Percentiles rank a stretch among this genome's conserved stretches.
phyloP scores from a whole-genome alignment of 345 rosid genomes.

The Aquilaria malaccensis region DNA sequence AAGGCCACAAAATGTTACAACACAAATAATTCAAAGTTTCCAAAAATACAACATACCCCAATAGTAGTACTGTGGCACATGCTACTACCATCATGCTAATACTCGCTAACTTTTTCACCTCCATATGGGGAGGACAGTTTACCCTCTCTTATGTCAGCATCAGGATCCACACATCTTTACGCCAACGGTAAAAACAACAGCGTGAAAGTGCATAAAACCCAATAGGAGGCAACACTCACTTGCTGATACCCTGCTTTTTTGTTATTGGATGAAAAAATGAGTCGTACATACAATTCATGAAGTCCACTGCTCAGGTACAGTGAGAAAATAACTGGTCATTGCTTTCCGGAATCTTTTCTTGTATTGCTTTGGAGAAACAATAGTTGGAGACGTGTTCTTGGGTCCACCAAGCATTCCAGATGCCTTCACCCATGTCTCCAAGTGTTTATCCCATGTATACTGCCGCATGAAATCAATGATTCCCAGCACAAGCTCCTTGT shows the following conservation, averaged over 20 bases:
- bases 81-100: too few relatives aligned
- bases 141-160: background rate
- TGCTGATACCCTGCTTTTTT: slow-evolving; percentile 11
- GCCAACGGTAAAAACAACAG: background rate
- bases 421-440: slow-evolving; percentile 98
- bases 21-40: too few relatives aligned
- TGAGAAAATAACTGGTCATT: slow-evolving; percentile 89
- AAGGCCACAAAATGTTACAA: too few relatives aligned
- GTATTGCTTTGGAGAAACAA: slow-evolving; percentile 85
- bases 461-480: slow-evolving; percentile 98
- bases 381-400: slow-evolving; percentile 74
- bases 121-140: slow-evolving; percentile 14
- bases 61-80: too few relatives aligned
- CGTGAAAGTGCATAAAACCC: background rate
- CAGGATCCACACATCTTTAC: too few relatives aligned
- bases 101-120: slow-evolving; percentile 11
- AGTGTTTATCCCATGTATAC: slow-evolving; percentile 99
- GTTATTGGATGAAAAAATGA: slow-evolving; percentile 30
- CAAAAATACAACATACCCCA: too few relatives aligned
- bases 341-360: slow-evolving; percentile 95
- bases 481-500: slow-evolving; percentile 84
- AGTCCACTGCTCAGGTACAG: slow-evolving; percentile 91
- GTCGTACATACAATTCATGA: slow-evolving; percentile 31
- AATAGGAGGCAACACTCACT: too few relatives aligned
- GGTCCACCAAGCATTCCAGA: slow-evolving; percentile 86